Percentiles rank a stretch among this genome's conserved stretches.
Conservation (phyloP, 192 early-diverging fungal genomes). For the Mortierella hygrophila region DNA sequence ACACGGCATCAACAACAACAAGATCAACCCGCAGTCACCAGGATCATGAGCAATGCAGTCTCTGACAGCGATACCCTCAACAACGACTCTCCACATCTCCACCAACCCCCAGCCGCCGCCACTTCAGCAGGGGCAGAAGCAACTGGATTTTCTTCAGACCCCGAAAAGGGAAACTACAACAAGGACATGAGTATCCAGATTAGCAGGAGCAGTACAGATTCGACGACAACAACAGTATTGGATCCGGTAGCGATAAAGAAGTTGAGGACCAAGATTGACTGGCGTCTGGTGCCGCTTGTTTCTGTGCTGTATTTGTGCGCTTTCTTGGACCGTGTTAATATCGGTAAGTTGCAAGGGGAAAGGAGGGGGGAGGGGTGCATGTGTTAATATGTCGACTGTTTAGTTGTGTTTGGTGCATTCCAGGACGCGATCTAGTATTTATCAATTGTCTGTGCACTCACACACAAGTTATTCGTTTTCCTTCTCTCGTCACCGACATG, state of each 20-base stretch:
- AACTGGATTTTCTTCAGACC: background rate
- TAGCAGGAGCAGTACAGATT: background rate
- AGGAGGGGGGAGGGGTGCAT: no score
- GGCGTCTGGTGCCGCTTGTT: slow-evolving; percentile 72
- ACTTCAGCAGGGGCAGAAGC: no score
- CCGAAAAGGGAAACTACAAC: background rate
- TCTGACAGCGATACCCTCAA: background rate
- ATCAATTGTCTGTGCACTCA: background rate
- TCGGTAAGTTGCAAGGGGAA: slow-evolving; percentile 49
- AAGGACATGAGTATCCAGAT: background rate
- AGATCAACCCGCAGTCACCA: background rate
- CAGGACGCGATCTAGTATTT: background rate
- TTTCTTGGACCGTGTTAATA: slow-evolving; percentile 81
- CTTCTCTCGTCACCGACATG: background rate
- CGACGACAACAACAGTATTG: background rate
- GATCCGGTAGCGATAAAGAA: slow-evolving; percentile 13
- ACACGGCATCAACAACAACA: background rate
- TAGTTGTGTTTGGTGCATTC: background rate
- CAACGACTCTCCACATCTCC: background rate
- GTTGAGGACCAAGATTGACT: slow-evolving; percentile 71
- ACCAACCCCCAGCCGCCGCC: background rate
- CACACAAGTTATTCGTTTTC: background rate
- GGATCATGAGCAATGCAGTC: background rate
- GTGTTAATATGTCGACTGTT: background rate
- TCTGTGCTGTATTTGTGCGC: slow-evolving; percentile 76